phyloP scores from a whole-genome alignment of 805 yeast genomes.

The Grigorovia humatica region DNA sequence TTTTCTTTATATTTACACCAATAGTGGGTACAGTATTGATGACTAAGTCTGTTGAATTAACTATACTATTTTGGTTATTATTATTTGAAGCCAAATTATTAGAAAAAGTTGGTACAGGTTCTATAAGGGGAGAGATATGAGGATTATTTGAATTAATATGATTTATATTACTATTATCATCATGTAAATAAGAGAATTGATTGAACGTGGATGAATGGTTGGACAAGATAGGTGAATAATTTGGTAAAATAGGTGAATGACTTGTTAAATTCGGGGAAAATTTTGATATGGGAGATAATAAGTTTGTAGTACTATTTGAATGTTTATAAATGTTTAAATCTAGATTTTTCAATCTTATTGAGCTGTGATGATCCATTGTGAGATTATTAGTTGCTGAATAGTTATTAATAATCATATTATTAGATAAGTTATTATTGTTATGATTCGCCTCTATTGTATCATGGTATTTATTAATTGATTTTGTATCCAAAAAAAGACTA shows the following conservation, averaged over 20 bases:
- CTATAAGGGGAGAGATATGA: background rate
- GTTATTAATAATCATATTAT: too few species aligned
- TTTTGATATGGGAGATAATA: background rate
- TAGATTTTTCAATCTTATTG: too few species aligned
- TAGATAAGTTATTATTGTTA: background rate
- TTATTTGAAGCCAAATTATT: too few species aligned
- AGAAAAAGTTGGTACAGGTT: background rate
- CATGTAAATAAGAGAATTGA: background rate
- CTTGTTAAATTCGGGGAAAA: background rate
- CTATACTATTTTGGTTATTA: background rate
- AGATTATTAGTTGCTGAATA: too few species aligned
- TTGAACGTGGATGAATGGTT: background rate
- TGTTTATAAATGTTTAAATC: background rate
- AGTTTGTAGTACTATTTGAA: background rate
- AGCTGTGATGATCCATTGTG: background rate
- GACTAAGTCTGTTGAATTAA: constrained; percentile 24
- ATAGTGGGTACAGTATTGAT: constrained; percentile 33
- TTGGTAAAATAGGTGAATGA: too few species aligned
- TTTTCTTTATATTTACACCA: constrained; percentile 39
- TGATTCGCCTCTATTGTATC: background rate
- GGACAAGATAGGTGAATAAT: background rate
- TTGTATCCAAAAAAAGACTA: background rate
- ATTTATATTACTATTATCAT: too few species aligned
- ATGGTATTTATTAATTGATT: background rate
- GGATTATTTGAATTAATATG: constrained; percentile 3